These are phyloP conservation scores for Rhizopogon sp. DNA, from an alignment of 768 basidiomycete species.

Conservation along the genomic window DNA sequence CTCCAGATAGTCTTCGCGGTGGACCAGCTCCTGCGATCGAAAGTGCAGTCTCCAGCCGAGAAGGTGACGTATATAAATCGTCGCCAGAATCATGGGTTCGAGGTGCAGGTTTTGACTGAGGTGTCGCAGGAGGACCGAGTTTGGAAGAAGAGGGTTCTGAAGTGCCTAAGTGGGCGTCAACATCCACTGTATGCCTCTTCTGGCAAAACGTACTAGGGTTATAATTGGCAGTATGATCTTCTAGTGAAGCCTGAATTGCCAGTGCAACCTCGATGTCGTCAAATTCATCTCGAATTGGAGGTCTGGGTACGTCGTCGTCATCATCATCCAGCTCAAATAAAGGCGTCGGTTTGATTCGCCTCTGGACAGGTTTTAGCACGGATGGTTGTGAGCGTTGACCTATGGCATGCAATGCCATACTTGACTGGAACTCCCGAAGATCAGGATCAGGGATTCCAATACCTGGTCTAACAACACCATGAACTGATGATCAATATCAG, in stretches of 20 bases:
- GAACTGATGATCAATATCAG: conserved; percentile 6
- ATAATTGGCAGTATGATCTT: conserved; percentile 16
- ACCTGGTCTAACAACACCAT: conserved; percentile 23
- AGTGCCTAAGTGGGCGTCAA: neutral
- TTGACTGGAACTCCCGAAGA: conserved; percentile 54
- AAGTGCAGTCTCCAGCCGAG: conserved; percentile 60
- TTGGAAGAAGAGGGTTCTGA: conserved; percentile 8
- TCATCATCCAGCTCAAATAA: conserved; percentile 54
- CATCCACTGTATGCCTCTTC: too few species aligned
- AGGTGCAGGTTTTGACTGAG: neutral
- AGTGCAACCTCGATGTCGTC: conserved; percentile 48
- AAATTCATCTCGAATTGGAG: conserved; percentile 17
- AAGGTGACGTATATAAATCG: conserved; percentile 46
- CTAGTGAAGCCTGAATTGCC: conserved; percentile 62
- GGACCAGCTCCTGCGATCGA: conserved; percentile 60
- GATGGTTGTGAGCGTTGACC: conserved; percentile 38
- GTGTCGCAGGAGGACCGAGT: neutral
- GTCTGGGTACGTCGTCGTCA: conserved; percentile 35
- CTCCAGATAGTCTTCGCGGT: conserved; percentile 15
- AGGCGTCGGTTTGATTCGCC: conserved; percentile 33
- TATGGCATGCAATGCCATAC: conserved; percentile 59
- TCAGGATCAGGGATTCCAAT: conserved; percentile 48
- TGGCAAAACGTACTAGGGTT: neutral
- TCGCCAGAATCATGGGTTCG: conserved; percentile 30
- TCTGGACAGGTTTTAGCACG: conserved; percentile 23